Evolutionary conservation across 169 alveolate species (phyloP), one percentile per base, ranked within the genome.

Genomic region (Plasmodium vinckei): DNA sequence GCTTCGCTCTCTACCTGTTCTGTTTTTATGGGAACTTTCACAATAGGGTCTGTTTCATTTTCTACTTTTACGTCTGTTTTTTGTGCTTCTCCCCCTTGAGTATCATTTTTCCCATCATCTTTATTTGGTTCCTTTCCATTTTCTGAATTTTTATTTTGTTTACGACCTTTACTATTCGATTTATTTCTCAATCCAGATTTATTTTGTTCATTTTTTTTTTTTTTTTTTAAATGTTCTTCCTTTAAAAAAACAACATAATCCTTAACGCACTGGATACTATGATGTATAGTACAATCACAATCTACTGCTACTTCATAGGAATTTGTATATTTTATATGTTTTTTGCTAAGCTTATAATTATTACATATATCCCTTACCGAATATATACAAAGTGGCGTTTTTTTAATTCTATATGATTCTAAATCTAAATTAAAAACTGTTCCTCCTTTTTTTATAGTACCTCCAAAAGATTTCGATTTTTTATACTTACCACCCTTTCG

Each of bases 361-460:
- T 17, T 75, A 46, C 44, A 68, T 63, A 75, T 49, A 42, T 75
- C 88, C 0, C 33, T 49, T 33, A 75, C 23, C 0, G 88, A 61
- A 54, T 75, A 75, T 0, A 67, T 54, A 39, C 88, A 75, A 12
- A 75, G 13, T 54, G 88, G 88, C 2, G 88, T 75, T 54, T 51
- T 33, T 67, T 75, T 75, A 75, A 75, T 75, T 6, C 88, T 9
- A 15, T 54, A 27, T 5, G 88, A 13, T 63, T 75, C 88, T 6
- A 61, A n/a, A 13, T 75, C 88, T 67, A 75, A 17, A 1, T 75
- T 68, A n/a, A 75, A 47, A 13, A 33, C 25, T 0, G 47, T 75
- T 1, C 75, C 75, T 23, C 88, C 88, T 49, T 75, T 75, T 42
- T 63, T 60, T 75, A 75, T 68, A 2, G 21, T 46, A 1, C 88